These are phyloP conservation scores for Dichotomopilus funicola DNA, from an alignment of 2,329 filamentous ascomycete species.

Conservation along the genomic window DNA sequence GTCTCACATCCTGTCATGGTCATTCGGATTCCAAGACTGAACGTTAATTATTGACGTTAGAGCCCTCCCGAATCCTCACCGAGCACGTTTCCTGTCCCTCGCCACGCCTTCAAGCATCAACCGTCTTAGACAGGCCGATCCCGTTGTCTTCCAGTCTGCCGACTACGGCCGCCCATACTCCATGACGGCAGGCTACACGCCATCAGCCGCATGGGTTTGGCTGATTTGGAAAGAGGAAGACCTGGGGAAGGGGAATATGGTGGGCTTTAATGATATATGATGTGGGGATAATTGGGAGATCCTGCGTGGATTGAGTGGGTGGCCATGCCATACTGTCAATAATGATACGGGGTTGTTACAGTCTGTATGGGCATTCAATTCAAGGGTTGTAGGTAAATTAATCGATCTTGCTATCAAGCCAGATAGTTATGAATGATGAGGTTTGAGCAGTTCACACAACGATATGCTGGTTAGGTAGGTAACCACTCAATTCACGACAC, in stretches of 20 bases:
- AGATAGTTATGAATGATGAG: too few relatives aligned
- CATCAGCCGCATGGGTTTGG: constrained; percentile 27
- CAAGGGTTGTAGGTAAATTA: too few relatives aligned
- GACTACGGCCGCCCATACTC: constrained; percentile 26
- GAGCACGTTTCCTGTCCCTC: constrained; percentile 48
- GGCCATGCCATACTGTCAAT: too few relatives aligned
- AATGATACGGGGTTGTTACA: too few relatives aligned
- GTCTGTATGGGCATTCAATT: too few relatives aligned
- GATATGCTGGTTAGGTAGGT: too few relatives aligned
- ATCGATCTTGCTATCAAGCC: too few relatives aligned
- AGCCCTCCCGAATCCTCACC: constrained; percentile 19
- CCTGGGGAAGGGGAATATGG: constrained; percentile 11
- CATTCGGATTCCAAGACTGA: not conserved
- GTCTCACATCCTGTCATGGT: not conserved
- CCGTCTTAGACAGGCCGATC: constrained; percentile 25
- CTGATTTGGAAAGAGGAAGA: constrained; percentile 16
- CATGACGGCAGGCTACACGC: constrained; percentile 23
- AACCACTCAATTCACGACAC: too few relatives aligned
- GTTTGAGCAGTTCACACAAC: too few relatives aligned
- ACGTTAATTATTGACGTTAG: not conserved
- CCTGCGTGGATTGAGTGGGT: too few relatives aligned
- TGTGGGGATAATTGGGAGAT: constrained; percentile 9
- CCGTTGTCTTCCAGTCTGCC: constrained; percentile 23
- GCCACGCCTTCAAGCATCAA: constrained; percentile 50
- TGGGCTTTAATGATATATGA: constrained; percentile 26